Base-by-base conservation (phyloP, 768 basidiomycete genomes). In the Amanita rubescens region DNA sequence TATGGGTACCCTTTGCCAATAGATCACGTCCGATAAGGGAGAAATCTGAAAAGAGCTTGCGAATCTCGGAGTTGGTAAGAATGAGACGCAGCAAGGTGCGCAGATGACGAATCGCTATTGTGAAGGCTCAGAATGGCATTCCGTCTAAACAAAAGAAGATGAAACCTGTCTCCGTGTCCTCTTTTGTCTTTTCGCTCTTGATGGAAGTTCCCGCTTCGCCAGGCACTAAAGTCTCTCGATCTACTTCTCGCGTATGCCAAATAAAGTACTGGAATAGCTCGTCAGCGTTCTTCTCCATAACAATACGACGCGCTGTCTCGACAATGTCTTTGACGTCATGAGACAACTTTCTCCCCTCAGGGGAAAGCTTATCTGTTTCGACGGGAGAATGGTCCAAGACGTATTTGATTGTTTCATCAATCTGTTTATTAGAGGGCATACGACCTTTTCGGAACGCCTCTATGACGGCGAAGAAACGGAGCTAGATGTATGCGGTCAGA, bases 201-300 rank as follows among this genome's bases (percentile, higher is more conserved):
- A 80, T 73, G n/a, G 80, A 77, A 1, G 58, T 43, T 1, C 55
- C 58, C 11, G 67, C 52, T 8, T 64, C 71, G 38, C 75, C 61
- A 49, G 60, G 59, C 1, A 57, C 53, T 17, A 66, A 9, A 5
- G 15, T 33, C 1, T 66, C 62, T 0, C 55, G 57, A 11, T 74
- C 74, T 17, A 84, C 70, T 34, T 79, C 78, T 32, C 78, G 72
- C 1, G 89, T 90, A 56, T 84, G 79, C 87, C 87, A 94, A 37
- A 94, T 68, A 59, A 95, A 94, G 61, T 89, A 85, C 69, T 97
- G 95, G 66, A 96, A 76, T 37, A 97, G 77, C 71, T 97, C 93
- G 60, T 95, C 94, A 20, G 75, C 70, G 59, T 96, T 96, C 80
- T 95, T 96, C 60, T 87, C 77, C 46, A 73, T 62, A n/a, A 94